These are phyloP conservation scores for Ophiostoma sp. DNA, from an alignment of 2,329 filamentous ascomycete genomes.

Conservation along the genomic window DNA sequence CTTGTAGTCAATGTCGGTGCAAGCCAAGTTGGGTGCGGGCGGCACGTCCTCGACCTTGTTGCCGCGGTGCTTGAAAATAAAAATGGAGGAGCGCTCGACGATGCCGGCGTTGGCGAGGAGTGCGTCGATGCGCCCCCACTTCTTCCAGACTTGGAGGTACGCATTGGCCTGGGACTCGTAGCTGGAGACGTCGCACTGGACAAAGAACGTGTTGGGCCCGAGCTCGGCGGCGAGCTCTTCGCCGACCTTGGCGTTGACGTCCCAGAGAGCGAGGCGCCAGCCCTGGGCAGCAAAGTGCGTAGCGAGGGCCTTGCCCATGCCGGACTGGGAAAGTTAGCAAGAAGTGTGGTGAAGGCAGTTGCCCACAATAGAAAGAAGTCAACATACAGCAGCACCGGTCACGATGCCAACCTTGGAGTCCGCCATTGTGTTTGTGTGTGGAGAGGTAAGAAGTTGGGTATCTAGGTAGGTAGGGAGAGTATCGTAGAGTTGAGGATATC, in stretches of 20 bases:
- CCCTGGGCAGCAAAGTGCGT: conserved; percentile 38
- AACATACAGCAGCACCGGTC: conserved; percentile 26
- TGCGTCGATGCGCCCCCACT: conserved; percentile 49
- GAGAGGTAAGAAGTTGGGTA: background rate
- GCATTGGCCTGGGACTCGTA: conserved; percentile 47
- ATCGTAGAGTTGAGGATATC: background rate
- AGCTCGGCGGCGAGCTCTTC: conserved; percentile 20
- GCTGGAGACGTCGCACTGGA: conserved; percentile 46
- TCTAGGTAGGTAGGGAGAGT: background rate
- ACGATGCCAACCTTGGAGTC: conserved; percentile 26
- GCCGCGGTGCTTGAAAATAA: conserved; percentile 36
- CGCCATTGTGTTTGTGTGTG: background rate
- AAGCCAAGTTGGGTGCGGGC: conserved; percentile 45
- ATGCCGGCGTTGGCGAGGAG: conserved; percentile 54
- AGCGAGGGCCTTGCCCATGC: conserved; percentile 26
- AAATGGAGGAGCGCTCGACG: conserved; percentile 48
- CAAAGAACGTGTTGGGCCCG: conserved; percentile 41
- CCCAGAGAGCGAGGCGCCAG: conserved; percentile 22
- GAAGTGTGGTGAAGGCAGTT: background rate
- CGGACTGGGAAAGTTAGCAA: background rate
- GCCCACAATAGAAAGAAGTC: background rate
- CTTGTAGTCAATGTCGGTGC: conserved; percentile 54
- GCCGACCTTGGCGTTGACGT: conserved; percentile 24
- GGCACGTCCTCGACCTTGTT: conserved; percentile 23
- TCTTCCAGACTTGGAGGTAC: conserved; percentile 46